phyloP scores from a whole-genome alignment of 2,329 filamentous ascomycete genomes.

The Botrytis tulipae region DNA sequence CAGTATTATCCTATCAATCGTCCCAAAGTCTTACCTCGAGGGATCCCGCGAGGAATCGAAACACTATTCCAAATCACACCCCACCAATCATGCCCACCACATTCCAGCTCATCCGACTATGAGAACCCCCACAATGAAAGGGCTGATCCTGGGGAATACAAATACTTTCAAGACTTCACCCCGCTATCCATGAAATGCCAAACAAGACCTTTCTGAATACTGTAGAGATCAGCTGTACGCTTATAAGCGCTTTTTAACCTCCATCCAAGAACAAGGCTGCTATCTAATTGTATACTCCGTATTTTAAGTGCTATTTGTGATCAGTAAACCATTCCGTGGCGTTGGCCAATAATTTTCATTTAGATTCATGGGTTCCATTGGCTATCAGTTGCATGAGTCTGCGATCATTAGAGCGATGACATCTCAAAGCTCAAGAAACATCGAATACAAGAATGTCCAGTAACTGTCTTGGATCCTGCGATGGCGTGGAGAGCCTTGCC shows the following conservation, averaged over 20 bases:
- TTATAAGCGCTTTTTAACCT: slow-evolving; percentile 1
- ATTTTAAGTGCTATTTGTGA: not conserved
- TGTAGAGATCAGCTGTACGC: not conserved
- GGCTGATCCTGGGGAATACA: not conserved
- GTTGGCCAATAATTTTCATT: not conserved
- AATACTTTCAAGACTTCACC: not conserved
- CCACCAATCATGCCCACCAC: not conserved
- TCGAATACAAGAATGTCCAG: not conserved
- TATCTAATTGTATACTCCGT: not conserved
- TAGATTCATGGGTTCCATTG: not conserved
- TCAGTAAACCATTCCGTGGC: not conserved
- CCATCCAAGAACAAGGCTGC: slow-evolving; percentile 5
- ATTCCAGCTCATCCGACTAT: not conserved
- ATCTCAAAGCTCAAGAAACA: not conserved
- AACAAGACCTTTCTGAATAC: not conserved
- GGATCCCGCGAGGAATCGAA: not conserved
- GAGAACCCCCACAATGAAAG: not conserved
- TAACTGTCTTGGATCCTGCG: not conserved
- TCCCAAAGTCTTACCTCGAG: not conserved
- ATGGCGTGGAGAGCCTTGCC: not conserved
- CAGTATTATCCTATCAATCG: not conserved
- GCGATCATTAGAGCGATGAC: not conserved
- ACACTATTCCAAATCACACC: not conserved
- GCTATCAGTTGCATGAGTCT: not conserved
- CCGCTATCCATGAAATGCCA: not conserved